Base-by-base conservation (phyloP, 164 flowering plant species). In the Tetracentron sinense region DNA sequence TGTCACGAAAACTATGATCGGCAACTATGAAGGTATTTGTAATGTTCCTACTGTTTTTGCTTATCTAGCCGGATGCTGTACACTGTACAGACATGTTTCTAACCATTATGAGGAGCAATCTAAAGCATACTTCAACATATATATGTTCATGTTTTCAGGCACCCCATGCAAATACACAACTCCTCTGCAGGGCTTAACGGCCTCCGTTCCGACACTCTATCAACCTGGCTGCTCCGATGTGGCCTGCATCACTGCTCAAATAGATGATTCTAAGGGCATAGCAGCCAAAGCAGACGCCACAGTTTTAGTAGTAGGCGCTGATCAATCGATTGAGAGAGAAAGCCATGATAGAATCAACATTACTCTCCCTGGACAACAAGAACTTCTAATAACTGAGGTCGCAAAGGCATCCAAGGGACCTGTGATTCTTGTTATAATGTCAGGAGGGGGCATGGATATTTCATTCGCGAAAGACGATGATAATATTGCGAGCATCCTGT, bases 1-100 rank as follows among this genome's bases (percentile, higher is more conserved):
- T 71, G 97, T 76, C 77, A 93, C 96, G 3, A 76, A 81, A 60
- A 83, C 96, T 65, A 90, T 93, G 98, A 87, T 93, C 7, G 96
- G 96, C 22, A 93, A 90, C 72, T 93, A 93, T 53, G 89, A 83
- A 77, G 98, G 98, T 86, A 64, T 4, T 33, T 33, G 38, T 8
- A 33, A n/a, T n/a, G 17, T 38, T 19, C 48, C 20, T n/a, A 7
- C 8, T 51, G 10, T 20, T n/a, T 25, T 1, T 51, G 14, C 11
- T n/a, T 51, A 6, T 51, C 23, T 0, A 16, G 7, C 7, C 19
- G 20, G n/a, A n/a, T n/a, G n/a, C n/a, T n/a, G n/a, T n/a, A n/a
- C n/a, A n/a, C n/a, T n/a, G n/a, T n/a, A n/a, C n/a, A n/a, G n/a
- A n/a, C n/a, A n/a, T n/a, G n/a, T n/a, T n/a, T n/a, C n/a, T n/a